Conservation (phyloP, 495 filamentous ascomycete genomes). For the Pseudomonodictys pantanalensis region DNA sequence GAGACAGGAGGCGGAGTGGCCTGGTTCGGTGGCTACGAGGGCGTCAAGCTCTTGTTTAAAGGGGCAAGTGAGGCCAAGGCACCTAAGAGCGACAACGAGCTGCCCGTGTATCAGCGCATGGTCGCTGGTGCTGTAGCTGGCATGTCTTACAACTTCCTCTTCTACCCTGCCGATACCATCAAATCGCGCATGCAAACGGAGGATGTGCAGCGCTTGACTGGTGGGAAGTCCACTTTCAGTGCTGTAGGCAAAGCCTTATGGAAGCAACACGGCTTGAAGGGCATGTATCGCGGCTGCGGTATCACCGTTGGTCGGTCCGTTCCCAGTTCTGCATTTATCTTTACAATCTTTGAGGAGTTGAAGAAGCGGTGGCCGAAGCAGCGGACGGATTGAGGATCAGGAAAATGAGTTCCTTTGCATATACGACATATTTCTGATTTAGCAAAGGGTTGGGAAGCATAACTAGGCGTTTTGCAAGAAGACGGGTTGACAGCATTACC, state of each 20-base stretch:
- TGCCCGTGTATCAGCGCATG: slow-evolving; percentile 78
- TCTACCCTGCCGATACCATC: slow-evolving; percentile 95
- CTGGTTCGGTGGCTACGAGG: slow-evolving; percentile 96
- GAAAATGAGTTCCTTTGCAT: not conserved
- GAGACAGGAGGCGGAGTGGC: slow-evolving; percentile 91
- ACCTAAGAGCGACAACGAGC: slow-evolving; percentile 10
- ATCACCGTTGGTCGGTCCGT: slow-evolving; percentile 85
- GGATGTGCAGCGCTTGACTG: slow-evolving; percentile 51
- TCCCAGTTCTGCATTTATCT: slow-evolving; percentile 96
- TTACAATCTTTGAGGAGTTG: slow-evolving; percentile 84
- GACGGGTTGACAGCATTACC: too few relatives aligned
- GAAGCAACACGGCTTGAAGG: slow-evolving; percentile 74
- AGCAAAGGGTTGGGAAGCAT: not conserved
- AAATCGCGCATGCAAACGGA: slow-evolving; percentile 95
- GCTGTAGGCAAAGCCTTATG: slow-evolving; percentile 67
- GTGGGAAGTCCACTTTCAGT: slow-evolving; percentile 59
- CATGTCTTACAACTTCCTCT: slow-evolving; percentile 91
- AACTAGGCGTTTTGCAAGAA: too few relatives aligned
- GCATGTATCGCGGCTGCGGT: slow-evolving; percentile 89
- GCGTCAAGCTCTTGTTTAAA: slow-evolving; percentile 62
- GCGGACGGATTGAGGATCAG: not conserved
- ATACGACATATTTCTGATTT: not conserved
- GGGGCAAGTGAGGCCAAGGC: not conserved
- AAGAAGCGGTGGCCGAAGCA: slow-evolving; percentile 21
- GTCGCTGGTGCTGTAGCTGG: slow-evolving; percentile 86